A percentile compares a stretch with the other conserved stretches of the same genome.
phyloP scores from a whole-genome alignment of 805 yeast genomes.

The Brettanomyces bruxellensis region DNA sequence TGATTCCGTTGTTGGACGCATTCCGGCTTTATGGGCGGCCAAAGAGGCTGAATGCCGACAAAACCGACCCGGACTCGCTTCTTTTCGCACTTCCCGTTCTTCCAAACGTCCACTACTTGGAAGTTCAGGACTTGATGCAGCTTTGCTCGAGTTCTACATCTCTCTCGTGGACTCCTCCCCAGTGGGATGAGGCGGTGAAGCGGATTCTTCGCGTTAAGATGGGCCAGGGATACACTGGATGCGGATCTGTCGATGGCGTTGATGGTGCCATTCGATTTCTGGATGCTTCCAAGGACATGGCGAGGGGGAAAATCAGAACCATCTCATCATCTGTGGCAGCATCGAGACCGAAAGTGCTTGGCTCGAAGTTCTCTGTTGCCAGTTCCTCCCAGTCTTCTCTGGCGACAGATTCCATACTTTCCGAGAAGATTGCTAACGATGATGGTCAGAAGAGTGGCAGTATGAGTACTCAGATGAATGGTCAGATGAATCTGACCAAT shows the following conservation, averaged over 20 bases:
- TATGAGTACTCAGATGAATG: no score
- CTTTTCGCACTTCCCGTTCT: conserved; percentile 78
- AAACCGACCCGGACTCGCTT: conserved; percentile 52
- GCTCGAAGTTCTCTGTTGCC: neutral
- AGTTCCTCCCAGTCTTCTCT: neutral
- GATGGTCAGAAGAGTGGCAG: no score
- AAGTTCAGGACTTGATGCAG: conserved; percentile 47
- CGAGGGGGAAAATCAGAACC: neutral
- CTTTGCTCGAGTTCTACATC: conserved; percentile 27
- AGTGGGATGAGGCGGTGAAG: conserved; percentile 53
- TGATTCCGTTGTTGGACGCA: conserved; percentile 67
- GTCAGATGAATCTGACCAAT: no score
- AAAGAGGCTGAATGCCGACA: conserved; percentile 62
- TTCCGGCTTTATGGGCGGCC: conserved; percentile 82
- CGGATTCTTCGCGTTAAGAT: conserved; percentile 46
- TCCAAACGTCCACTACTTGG: conserved; percentile 67
- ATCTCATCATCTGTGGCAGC: conserved; percentile 1
- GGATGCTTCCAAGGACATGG: conserved; percentile 14
- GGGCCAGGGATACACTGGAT: conserved; percentile 59
- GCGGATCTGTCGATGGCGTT: conserved; percentile 61
- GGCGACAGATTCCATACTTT: neutral
- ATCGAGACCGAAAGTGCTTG: neutral
- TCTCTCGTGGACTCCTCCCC: conserved; percentile 42
- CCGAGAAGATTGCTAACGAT: neutral
- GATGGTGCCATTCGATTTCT: conserved; percentile 40